These are phyloP conservation scores for Imleria badia DNA, from an alignment of 768 basidiomycete species.

Conservation along the genomic window DNA sequence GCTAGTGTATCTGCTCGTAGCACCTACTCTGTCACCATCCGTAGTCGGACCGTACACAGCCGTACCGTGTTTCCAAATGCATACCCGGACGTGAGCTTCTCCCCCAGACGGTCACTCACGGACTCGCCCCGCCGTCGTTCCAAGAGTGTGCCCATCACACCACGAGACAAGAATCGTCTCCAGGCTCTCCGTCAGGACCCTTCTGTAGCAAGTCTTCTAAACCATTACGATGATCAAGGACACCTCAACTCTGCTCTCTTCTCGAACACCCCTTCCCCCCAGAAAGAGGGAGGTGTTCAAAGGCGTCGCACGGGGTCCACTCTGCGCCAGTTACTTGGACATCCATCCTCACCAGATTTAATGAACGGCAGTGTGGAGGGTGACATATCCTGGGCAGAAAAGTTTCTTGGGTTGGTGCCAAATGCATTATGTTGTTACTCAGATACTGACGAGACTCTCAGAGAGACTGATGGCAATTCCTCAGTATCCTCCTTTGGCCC, in stretches of 20 bases:
- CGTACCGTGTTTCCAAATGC: slow-evolving; percentile 67
- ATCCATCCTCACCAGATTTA: slow-evolving; percentile 35
- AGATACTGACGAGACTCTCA: slow-evolving; percentile 23
- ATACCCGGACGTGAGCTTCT: slow-evolving; percentile 39
- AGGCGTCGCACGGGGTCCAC: slow-evolving; percentile 68
- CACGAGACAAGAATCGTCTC: slow-evolving; percentile 51
- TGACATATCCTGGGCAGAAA: slow-evolving; percentile 85
- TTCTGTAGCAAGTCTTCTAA: slow-evolving; percentile 71
- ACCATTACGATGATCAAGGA: slow-evolving; percentile 74
- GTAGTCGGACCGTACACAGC: slow-evolving; percentile 56
- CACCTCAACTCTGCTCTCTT: slow-evolving; percentile 60
- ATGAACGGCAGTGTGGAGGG: slow-evolving; percentile 51
- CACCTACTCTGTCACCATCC: slow-evolving; percentile 74
- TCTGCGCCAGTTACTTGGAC: slow-evolving; percentile 68
- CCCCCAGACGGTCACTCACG: slow-evolving; percentile 30
- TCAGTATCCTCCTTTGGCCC: slow-evolving; percentile 52
- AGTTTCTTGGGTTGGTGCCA: slow-evolving; percentile 57
- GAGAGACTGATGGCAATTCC: slow-evolving; percentile 44
- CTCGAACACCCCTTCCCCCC: slow-evolving; percentile 50
- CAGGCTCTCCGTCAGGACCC: slow-evolving; percentile 69
- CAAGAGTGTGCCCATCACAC: slow-evolving; percentile 39
- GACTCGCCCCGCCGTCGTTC: slow-evolving; percentile 29
- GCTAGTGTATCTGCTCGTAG: slow-evolving; percentile 54
- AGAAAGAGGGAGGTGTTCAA: slow-evolving; percentile 47
- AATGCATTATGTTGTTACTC: neutral